Conservation (phyloP, 116 monocot species). For the Posidonia oceanica region DNA sequence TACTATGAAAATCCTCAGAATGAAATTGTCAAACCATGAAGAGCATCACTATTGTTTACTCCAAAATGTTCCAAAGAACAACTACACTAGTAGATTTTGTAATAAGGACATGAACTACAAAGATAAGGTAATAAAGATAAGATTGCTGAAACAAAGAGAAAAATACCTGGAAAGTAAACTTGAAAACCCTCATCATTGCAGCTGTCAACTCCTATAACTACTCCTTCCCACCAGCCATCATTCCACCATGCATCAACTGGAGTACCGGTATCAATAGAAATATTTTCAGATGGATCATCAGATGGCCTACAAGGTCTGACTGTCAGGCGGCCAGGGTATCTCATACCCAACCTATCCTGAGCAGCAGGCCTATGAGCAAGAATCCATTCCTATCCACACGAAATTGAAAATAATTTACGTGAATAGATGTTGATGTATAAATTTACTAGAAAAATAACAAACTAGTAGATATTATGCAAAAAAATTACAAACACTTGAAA, state of each 20-base stretch:
- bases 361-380: conserved; percentile 49
- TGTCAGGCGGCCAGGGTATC: conserved; percentile 50
- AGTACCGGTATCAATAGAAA: conserved; percentile 37
- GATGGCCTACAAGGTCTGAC: conserved; percentile 46
- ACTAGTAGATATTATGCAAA: background rate
- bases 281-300: conserved; percentile 18
- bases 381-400: conserved; percentile 61
- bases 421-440: background rate
- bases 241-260: conserved; percentile 84
- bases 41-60: no score
- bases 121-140: background rate
- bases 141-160: background rate
- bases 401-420: background rate
- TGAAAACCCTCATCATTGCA: conserved; percentile 36
- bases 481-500: no score
- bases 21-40: no score
- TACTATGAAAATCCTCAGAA: no score
- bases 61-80: no score
- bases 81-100: background rate
- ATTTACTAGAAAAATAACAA: background rate
- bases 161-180: conserved; percentile 85
- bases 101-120: background rate
- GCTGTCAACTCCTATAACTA: conserved; percentile 42
- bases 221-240: conserved; percentile 99
- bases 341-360: conserved; percentile 73